Evolutionary conservation across 2,329 filamentous ascomycete genomes (phyloP), one percentile per base, ranked within the genome.

Genomic region (Colletotrichum cuscutae): DNA sequence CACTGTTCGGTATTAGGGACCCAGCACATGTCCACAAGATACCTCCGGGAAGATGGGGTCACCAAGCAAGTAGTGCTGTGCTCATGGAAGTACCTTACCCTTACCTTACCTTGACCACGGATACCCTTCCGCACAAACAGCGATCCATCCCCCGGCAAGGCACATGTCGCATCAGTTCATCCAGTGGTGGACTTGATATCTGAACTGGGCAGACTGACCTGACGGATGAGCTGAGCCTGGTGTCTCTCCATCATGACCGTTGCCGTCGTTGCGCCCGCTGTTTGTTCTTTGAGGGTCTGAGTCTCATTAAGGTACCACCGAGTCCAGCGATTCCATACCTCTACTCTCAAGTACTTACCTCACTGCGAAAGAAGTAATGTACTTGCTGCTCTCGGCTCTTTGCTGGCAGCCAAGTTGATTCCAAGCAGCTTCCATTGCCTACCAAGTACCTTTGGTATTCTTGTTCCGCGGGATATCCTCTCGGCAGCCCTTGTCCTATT

Each of bases 391-490:
- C 28, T 62, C 26, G 19, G 63, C 53, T 26, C 22, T 59, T 35
- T 59, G 53, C 35, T 53, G 56, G 56, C 42, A 32, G 56, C 22
- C 35, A 60, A 30, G 19, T 65, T 26, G 30, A 22, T 53, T 32
- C 24, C 24, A 32, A 24, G 35, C 15, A 12, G 19, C 28, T 12
- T 42, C 37, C 37, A 42, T 42, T 67, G 37, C 30, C 52, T 37
- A 35, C 32, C 11, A 35, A 35, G 32, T 35, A 35, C 32, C 32
- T 35, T 35, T 35, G 32, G 11, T 35, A 32, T 15, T 72, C 52
- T 22, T 60, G 30, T 72, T 35, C 70, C 66, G 70, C 66, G 66
- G 66, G 53, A 70, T 70, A 61, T 32, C 35, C 35, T 71, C 61
- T 65, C 66, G 61, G 66, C 56, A 35, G 46, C 52, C 30, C 42